A percentile compares a stretch with the other conserved stretches of the same genome.
Evolutionary conservation across 305 asterid genomes (phyloP).

Genomic region (Rubia balearica): DNA sequence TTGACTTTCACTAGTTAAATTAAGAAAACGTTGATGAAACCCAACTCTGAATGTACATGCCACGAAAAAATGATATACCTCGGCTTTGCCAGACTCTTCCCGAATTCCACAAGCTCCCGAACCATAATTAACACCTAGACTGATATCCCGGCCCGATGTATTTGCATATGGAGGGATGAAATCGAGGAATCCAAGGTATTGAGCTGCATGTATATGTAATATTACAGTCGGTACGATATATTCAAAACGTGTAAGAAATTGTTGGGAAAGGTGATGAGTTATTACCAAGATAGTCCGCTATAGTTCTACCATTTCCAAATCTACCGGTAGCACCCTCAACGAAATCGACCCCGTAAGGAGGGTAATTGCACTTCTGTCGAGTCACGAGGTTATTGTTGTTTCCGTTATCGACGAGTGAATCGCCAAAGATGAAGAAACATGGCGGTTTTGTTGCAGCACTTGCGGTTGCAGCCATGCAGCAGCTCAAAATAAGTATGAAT

Average conservation of each 20-base stretch:
- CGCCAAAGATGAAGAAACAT: slow-evolving; percentile 25
- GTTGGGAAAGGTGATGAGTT: background rate
- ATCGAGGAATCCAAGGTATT: slow-evolving; percentile 28
- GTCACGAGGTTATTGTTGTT: slow-evolving; percentile 23
- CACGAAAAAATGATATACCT: background rate
- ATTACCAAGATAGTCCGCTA: slow-evolving; percentile 17
- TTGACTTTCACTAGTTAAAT: no score
- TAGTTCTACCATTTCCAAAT: slow-evolving; percentile 20
- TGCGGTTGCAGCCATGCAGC: background rate
- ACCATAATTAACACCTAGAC: slow-evolving; percentile 51
- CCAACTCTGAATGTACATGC: no score
- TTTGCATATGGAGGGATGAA: slow-evolving; percentile 34
- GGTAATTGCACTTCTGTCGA: slow-evolving; percentile 15
- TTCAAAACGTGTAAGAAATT: background rate
- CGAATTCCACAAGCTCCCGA: slow-evolving; percentile 42
- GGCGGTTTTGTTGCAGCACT: slow-evolving; percentile 15
- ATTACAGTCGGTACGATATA: background rate
- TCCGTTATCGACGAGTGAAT: slow-evolving; percentile 25
- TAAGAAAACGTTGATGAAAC: no score
- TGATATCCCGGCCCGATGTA: slow-evolving; percentile 21
- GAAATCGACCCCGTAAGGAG: slow-evolving; percentile 28
- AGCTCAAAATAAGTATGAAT: background rate
- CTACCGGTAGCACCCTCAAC: slow-evolving; percentile 22
- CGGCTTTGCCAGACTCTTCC: slow-evolving; percentile 12
- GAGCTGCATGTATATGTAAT: slow-evolving; percentile 23